phyloP scores from a whole-genome alignment of 768 basidiomycete species.

The Suillus clintonianus region DNA sequence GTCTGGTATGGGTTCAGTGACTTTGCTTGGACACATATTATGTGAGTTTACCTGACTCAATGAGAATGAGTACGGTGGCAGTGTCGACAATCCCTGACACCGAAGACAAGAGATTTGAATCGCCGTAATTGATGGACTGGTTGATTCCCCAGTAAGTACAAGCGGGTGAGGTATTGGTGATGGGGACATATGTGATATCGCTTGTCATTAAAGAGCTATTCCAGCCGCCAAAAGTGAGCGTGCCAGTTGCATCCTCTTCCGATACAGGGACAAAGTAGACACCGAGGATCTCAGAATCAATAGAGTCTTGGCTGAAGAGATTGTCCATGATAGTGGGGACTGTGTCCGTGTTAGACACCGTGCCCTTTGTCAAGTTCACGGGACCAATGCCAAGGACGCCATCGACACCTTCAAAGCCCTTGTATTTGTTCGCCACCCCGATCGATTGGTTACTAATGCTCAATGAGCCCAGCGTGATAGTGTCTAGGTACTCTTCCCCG shows the following conservation, averaged over 20 bases:
- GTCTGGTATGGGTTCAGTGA: slow-evolving; percentile 6
- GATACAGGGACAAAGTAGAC: slow-evolving; percentile 35
- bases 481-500: slow-evolving; percentile 20
- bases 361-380: slow-evolving; percentile 3
- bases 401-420: slow-evolving; percentile 32
- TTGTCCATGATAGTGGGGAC: slow-evolving; percentile 36
- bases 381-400: slow-evolving; percentile 29
- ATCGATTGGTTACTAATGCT: slow-evolving; percentile 29
- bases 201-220: slow-evolving; percentile 34
- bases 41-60: slow-evolving; percentile 12
- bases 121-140: slow-evolving; percentile 30
- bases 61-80: slow-evolving; percentile 34
- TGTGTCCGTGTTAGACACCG: not conserved
- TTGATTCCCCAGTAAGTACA: slow-evolving; percentile 38
- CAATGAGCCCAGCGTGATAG: slow-evolving; percentile 13
- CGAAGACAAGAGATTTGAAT: slow-evolving; percentile 20
- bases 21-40: slow-evolving; percentile 7
- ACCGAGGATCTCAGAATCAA: slow-evolving; percentile 23
- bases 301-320: slow-evolving; percentile 30
- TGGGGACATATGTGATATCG: slow-evolving; percentile 28
- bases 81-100: slow-evolving; percentile 39
- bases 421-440: slow-evolving; percentile 28
- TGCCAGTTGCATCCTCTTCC: slow-evolving; percentile 29
- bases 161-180: slow-evolving; percentile 33
- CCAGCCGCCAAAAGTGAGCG: slow-evolving; percentile 39